Conservation (phyloP, 371 early-diverging fungal species). For the Lichtheimia ramosa region DNA sequence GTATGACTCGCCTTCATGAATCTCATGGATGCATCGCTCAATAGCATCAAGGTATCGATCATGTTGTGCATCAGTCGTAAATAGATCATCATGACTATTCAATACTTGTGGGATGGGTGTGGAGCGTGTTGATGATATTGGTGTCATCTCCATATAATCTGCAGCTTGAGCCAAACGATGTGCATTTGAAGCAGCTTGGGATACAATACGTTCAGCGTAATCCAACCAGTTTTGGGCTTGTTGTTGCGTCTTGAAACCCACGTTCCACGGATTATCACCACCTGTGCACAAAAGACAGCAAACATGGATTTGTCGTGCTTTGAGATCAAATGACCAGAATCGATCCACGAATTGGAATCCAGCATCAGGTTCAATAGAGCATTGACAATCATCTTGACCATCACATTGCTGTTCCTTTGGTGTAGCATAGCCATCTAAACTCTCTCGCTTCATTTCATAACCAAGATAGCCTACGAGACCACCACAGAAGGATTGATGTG, state of each 20-base stretch:
- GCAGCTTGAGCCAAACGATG: constrained; percentile 1
- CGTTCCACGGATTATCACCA: not conserved
- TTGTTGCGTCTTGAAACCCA: constrained; percentile 14
- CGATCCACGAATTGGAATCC: constrained; percentile 83
- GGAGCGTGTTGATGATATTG: constrained; percentile 18
- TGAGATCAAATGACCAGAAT: constrained; percentile 77
- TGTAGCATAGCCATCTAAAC: constrained; percentile 54
- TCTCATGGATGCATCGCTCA: constrained; percentile 59
- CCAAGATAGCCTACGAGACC: constrained; percentile 92
- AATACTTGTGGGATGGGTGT: constrained; percentile 29
- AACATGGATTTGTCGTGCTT: constrained; percentile 37
- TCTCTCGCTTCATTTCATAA: constrained; percentile 91
- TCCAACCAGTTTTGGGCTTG: constrained; percentile 28
- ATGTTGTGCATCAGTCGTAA: constrained; percentile 51
- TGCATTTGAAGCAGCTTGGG: constrained; percentile 1
- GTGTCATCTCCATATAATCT: constrained; percentile 7
- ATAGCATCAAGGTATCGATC: constrained; percentile 69
- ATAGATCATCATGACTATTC: constrained; percentile 10
- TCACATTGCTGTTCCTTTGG: constrained; percentile 44
- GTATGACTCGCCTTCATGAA: constrained; percentile 90
- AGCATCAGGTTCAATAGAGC: constrained; percentile 71
- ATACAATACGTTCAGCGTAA: constrained; percentile 7
- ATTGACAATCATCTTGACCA: constrained; percentile 31
- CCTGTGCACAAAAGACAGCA: constrained; percentile 42
- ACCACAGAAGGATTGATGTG: constrained; percentile 59